Evolutionary conservation across 345 rosid genomes (phyloP).

Genomic region (Gossypium bickii): DNA sequence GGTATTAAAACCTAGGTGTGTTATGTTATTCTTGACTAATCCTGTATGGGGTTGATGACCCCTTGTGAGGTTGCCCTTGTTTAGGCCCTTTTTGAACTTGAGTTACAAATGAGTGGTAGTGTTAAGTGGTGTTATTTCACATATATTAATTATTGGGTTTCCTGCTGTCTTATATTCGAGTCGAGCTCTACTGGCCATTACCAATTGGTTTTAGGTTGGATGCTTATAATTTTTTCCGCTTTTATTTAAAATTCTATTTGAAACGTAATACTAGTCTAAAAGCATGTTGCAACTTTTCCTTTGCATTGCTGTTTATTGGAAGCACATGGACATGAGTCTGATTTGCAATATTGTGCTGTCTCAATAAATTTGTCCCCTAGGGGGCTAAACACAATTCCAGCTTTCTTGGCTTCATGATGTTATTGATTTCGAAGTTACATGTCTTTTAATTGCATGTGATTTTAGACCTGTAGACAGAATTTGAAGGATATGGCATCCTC

Average conservation of each 20-base stretch:
- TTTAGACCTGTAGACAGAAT: neutral
- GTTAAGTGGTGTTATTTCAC: neutral
- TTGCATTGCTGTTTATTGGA: neutral
- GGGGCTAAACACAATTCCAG: neutral
- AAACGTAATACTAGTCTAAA: neutral
- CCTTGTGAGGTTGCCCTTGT: too few species aligned
- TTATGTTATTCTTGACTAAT: neutral
- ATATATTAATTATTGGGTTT: neutral
- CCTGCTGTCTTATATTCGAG: neutral
- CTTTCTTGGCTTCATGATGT: neutral
- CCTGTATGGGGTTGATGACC: neutral
- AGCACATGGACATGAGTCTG: neutral
- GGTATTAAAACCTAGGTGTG: neutral
- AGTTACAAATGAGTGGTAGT: neutral
- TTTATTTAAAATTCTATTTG: neutral
- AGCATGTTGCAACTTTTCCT: neutral
- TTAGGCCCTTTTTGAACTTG: neutral
- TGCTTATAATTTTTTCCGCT: neutral
- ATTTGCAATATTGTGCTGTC: neutral
- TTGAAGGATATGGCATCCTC: neutral
- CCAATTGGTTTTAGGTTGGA: neutral
- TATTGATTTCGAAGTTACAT: neutral
- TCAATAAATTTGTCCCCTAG: neutral
- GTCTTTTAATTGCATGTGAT: neutral
- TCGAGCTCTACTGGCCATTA: neutral